These are phyloP conservation scores for Ustulina deusta DNA, from an alignment of 2,329 filamentous ascomycete species.

Conservation along the genomic window DNA sequence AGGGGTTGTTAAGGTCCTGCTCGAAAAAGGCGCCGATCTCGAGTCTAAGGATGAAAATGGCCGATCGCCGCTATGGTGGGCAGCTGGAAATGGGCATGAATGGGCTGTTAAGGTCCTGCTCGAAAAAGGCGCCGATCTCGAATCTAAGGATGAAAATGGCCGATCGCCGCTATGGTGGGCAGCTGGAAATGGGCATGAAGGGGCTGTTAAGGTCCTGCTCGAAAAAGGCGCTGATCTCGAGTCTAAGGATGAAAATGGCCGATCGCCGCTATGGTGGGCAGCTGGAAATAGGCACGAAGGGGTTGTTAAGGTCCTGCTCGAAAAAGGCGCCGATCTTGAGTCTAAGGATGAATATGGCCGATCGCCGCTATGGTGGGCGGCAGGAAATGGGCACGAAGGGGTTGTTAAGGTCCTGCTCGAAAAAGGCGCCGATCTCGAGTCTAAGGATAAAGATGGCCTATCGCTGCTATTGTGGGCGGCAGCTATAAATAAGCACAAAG, in stretches of 20 bases:
- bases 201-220: slow-evolving; percentile 1
- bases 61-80: background rate
- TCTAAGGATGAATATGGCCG: no score
- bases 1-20: background rate
- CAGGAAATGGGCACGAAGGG: background rate
- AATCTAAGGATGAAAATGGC: background rate
- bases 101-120: background rate
- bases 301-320: background rate
- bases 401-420: slow-evolving; percentile 10
- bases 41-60: background rate
- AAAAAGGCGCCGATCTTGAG: background rate
- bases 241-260: background rate
- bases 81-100: background rate
- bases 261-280: background rate
- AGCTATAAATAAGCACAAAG: background rate
- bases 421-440: background rate
- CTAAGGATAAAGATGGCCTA: background rate
- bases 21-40: background rate
- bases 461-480: slow-evolving; percentile 2
- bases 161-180: background rate
- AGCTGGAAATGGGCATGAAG: background rate
- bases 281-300: background rate
- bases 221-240: background rate
- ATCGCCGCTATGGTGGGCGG: slow-evolving; percentile 5
- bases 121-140: background rate